Evolutionary conservation across 2,329 filamentous ascomycete species (phyloP).

Genomic region (Fonsecaea pedrosoi): DNA sequence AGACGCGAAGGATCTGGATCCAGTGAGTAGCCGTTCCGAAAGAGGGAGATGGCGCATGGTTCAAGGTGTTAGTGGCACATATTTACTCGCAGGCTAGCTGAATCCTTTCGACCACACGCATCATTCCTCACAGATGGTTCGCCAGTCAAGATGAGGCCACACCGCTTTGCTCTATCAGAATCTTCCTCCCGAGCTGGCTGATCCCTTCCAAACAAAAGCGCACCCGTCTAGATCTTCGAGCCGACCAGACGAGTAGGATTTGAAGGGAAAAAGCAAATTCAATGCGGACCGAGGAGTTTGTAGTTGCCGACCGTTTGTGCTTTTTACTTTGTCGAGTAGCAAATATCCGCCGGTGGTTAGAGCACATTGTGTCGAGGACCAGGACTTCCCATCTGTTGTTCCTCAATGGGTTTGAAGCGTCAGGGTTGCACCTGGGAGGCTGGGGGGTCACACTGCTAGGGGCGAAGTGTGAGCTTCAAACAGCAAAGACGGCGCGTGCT

Average conservation of each 20-base stretch:
- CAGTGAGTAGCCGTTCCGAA: conserved; percentile 4
- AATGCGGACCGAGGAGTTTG: not conserved
- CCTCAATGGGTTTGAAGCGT: not conserved
- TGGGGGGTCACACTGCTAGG: conserved; percentile 13
- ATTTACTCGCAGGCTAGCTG: conserved; percentile 13
- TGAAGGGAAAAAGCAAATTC: conserved; percentile 7
- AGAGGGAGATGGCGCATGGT: conserved; percentile 6
- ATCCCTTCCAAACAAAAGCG: not conserved
- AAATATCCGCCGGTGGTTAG: conserved; percentile 1
- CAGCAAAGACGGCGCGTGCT: not conserved
- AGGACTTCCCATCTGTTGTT: not conserved
- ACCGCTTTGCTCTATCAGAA: conserved; percentile 15
- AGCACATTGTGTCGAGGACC: not conserved
- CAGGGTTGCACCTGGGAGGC: not conserved
- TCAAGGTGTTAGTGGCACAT: not conserved
- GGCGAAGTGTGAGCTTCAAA: conserved; percentile 3
- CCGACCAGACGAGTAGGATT: not conserved
- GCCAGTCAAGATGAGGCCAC: conserved; percentile 12
- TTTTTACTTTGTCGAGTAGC: not conserved
- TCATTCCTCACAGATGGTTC: conserved; percentile 14
- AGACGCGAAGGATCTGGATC: conserved; percentile 23
- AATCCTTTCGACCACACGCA: conserved; percentile 13
- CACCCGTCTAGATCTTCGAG: not conserved
- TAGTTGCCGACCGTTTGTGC: not conserved
- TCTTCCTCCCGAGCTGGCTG: conserved; percentile 1